phyloP scores from a whole-genome alignment of 2,329 filamentous ascomycete genomes.

The Epichloe brachyelytri region DNA sequence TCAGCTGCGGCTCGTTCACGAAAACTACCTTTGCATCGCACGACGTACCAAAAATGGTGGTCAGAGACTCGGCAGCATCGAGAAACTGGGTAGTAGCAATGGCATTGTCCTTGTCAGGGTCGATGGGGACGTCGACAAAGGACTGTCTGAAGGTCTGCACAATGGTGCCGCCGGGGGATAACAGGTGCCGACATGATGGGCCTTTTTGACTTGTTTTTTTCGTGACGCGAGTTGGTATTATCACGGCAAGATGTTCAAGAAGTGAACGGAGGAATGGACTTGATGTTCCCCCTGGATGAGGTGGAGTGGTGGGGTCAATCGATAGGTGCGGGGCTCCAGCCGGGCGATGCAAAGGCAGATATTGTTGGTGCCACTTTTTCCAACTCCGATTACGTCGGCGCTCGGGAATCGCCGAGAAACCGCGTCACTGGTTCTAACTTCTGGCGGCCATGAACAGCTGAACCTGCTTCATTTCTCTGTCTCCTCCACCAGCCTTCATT shows the following conservation, averaged over 20 bases:
- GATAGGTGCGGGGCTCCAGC: not conserved
- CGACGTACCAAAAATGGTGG: slow-evolving; percentile 65
- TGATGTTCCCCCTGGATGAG: not conserved
- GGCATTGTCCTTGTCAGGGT: slow-evolving; percentile 59
- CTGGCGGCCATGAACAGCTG: not conserved
- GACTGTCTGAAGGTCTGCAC: slow-evolving; percentile 75
- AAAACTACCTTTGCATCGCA: not conserved
- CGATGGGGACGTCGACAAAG: slow-evolving; percentile 71
- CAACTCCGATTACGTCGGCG: not conserved
- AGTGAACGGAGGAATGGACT: not conserved
- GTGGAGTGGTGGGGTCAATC: not conserved
- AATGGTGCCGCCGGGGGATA: slow-evolving; percentile 62
- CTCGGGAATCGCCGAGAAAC: too few species aligned
- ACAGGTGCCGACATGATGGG: slow-evolving; percentile 37
- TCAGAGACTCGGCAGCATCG: slow-evolving; percentile 76
- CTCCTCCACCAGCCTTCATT: not conserved
- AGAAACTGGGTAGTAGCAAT: slow-evolving; percentile 80
- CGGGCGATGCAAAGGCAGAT: too few species aligned
- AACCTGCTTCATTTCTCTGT: not conserved
- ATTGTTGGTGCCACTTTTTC: too few species aligned
- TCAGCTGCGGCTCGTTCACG: not conserved
- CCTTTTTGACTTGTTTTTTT: not conserved
- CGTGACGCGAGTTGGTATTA: not conserved
- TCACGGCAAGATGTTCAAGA: not conserved
- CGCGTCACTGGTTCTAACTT: too few species aligned